A percentile compares a stretch with the other conserved stretches of the same genome.
Evolutionary conservation across 306 rosid species (phyloP).

Genomic region (Herpetospermum pedunculosum): DNA sequence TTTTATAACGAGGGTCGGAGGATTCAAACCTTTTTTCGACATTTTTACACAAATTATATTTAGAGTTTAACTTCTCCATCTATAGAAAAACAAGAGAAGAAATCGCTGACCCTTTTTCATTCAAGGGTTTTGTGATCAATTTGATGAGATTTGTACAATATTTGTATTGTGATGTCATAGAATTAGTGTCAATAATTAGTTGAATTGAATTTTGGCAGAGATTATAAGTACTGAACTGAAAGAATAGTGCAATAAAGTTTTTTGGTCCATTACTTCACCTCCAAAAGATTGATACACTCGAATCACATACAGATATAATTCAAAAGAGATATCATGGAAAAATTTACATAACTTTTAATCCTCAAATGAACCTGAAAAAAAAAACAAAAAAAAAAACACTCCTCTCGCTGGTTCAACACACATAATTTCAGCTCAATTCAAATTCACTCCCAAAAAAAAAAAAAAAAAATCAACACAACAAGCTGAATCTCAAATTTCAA

Average conservation of each 20-base stretch:
- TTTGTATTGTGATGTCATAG: background rate
- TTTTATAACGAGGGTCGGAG: background rate
- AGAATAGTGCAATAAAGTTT: background rate
- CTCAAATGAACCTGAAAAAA: background rate
- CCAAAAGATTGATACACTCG: constrained; percentile 1
- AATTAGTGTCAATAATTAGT: background rate
- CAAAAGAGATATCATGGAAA: background rate
- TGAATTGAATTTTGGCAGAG: background rate
- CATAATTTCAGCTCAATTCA: background rate
- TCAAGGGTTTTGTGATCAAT: background rate
- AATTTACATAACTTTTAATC: background rate
- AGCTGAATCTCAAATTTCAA: background rate
- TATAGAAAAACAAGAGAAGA: no score
- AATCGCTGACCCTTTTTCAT: background rate
- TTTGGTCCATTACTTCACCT: background rate
- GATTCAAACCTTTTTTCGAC: background rate
- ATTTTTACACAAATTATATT: no score
- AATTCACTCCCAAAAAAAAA: background rate
- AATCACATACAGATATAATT: background rate
- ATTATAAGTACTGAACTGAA: background rate
- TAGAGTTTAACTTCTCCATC: no score
- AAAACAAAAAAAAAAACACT: background rate
- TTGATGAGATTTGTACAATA: background rate
- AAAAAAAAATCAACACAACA: background rate
- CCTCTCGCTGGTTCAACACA: background rate